Percentiles rank a stretch among this genome's conserved stretches.
Evolutionary conservation across 345 rosid species (phyloP).

Genomic region (Brassica nigra): DNA sequence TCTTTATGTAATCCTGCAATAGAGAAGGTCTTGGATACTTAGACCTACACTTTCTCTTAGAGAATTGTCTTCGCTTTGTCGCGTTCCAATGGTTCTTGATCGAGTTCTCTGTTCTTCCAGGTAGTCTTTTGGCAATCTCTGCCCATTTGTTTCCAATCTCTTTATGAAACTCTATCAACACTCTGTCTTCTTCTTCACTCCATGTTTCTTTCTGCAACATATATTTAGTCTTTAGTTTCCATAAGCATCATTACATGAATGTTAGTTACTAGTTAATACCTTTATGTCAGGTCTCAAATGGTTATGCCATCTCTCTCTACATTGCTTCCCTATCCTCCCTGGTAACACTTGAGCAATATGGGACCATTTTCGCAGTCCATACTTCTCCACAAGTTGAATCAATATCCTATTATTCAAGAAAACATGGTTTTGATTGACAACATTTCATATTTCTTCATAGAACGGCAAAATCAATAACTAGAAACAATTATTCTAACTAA

Average conservation of each 20-base stretch:
- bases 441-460: background rate
- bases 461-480: background rate
- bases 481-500: background rate
- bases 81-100: conserved; percentile 99
- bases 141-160: conserved; percentile 99
- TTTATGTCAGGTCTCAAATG: conserved; percentile 81
- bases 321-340: conserved; percentile 82
- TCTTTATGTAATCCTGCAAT: conserved; percentile 91
- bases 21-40: conserved; percentile 73
- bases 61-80: conserved; percentile 85
- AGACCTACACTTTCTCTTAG: conserved; percentile 79
- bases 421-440: background rate
- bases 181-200: conserved; percentile 90
- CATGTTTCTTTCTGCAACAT: conserved; percentile 74
- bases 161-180: conserved; percentile 68
- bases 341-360: conserved; percentile 57
- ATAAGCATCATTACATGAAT: background rate
- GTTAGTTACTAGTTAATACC: conserved; percentile 44
- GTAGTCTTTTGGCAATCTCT: conserved; percentile 87
- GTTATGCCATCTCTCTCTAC: conserved; percentile 91
- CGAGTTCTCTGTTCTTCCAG: conserved; percentile 95
- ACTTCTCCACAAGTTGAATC: conserved; percentile 50
- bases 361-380: conserved; percentile 75
- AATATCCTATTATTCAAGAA: conserved; percentile 43
- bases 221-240: background rate